These are phyloP conservation scores for Pyricularia sp. DNA, from an alignment of 2,329 filamentous ascomycete species.

Conservation along the genomic window DNA sequence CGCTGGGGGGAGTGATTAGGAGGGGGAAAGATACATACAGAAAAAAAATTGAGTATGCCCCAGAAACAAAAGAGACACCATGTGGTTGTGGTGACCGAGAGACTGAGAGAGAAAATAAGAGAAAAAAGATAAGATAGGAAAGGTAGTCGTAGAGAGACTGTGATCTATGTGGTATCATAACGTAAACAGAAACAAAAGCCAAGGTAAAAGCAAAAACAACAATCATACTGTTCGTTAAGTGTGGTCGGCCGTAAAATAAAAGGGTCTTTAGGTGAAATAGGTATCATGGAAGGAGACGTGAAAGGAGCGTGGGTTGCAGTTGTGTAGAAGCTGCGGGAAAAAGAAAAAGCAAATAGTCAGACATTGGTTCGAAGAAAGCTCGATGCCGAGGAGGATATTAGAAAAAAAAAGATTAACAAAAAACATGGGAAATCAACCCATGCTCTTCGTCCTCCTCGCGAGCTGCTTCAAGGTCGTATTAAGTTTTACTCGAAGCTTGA, in stretches of 20 bases:
- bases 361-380: no score
- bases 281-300: neutral
- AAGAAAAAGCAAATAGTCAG: no score
- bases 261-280: neutral
- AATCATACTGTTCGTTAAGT: neutral
- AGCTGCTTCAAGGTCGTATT: conserved; percentile 1
- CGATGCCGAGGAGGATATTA: no score
- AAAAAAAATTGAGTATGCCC: neutral
- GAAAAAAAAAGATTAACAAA: no score
- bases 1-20: neutral
- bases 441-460: neutral
- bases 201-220: neutral
- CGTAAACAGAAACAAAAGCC: neutral
- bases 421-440: neutral
- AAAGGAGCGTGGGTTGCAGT: neutral
- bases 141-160: neutral
- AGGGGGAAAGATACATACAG: neutral
- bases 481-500: neutral
- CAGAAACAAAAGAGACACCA: neutral
- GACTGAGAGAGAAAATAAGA: no score
- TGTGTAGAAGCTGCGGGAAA: no score
- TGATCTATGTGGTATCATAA: neutral
- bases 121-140: neutral
- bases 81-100: neutral
- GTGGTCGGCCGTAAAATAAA: conserved; percentile 3